phyloP scores from a whole-genome alignment of 805 yeast genomes.

The Teunomyces cretensis region DNA sequence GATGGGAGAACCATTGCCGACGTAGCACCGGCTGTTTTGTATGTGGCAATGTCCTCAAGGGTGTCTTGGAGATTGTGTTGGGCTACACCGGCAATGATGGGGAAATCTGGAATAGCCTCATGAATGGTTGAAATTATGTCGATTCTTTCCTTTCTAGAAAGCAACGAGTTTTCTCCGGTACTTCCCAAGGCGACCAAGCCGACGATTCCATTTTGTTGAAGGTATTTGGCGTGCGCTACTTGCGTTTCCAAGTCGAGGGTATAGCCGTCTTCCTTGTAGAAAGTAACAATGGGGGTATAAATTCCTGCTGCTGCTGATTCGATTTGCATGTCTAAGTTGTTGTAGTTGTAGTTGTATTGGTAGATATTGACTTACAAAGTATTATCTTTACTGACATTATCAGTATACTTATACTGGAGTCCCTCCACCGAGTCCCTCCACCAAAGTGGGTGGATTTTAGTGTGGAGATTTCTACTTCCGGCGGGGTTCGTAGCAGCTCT shows the following conservation, averaged over 20 bases:
- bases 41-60: conserved; percentile 35
- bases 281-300: conserved; percentile 56
- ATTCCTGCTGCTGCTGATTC: conserved; percentile 33
- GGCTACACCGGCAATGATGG: conserved; percentile 50
- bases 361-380: background rate
- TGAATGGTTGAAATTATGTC: conserved; percentile 31
- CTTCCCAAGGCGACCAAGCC: conserved; percentile 54
- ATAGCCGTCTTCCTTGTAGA: conserved; percentile 43
- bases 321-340: background rate
- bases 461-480: background rate
- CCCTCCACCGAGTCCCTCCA: background rate
- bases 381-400: too few species aligned
- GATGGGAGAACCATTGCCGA: conserved; percentile 45
- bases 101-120: conserved; percentile 37
- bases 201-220: conserved; percentile 43
- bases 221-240: conserved; percentile 42
- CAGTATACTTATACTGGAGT: background rate
- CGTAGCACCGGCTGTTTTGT: conserved; percentile 39
- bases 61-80: conserved; percentile 47
- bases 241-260: conserved; percentile 47
- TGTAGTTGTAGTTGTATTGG: background rate
- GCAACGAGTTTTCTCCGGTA: conserved; percentile 55
- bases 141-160: conserved; percentile 46
- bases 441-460: background rate
- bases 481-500: background rate